These are phyloP conservation scores for Chimonanthus praecox DNA, from an alignment of 164 flowering plant species.

Conservation along the genomic window DNA sequence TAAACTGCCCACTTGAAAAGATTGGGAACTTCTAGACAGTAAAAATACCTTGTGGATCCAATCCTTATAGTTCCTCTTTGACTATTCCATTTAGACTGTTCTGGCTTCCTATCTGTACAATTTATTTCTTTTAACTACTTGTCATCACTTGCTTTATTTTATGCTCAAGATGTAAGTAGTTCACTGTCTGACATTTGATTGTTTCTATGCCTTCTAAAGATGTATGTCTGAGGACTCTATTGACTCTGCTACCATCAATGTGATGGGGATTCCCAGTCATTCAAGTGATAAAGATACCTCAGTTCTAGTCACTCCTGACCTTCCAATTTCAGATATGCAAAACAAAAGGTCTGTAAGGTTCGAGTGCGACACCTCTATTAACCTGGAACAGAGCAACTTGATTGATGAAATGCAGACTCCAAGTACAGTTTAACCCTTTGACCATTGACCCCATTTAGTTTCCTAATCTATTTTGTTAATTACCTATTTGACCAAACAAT, in stretches of 20 bases:
- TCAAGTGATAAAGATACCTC: slow-evolving; percentile 6
- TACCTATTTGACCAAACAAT: too few species aligned
- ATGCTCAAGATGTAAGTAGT: background rate
- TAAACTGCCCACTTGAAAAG: too few species aligned
- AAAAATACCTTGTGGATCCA: background rate
- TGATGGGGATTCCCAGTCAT: slow-evolving; percentile 5
- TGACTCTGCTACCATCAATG: slow-evolving; percentile 17
- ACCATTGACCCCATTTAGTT: slow-evolving; percentile 12
- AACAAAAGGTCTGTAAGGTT: slow-evolving; percentile 59
- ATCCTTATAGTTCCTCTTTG: background rate
- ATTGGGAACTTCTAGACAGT: too few species aligned
- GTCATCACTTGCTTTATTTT: background rate
- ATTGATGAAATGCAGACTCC: slow-evolving; percentile 93
- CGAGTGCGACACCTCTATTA: slow-evolving; percentile 29
- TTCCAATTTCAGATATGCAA: slow-evolving; percentile 20
- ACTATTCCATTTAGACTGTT: background rate
- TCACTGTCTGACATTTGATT: background rate
- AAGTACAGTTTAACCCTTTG: slow-evolving; percentile 70
- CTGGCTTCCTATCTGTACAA: background rate
- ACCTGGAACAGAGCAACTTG: slow-evolving; percentile 10
- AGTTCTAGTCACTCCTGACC: slow-evolving; percentile 21
- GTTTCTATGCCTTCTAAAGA: slow-evolving; percentile 15
- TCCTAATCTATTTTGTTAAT: too few species aligned
- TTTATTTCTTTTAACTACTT: background rate
- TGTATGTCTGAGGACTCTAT: slow-evolving; percentile 20